Conservation (phyloP, 257 asterid species). For the Eustoma russellianum region DNA sequence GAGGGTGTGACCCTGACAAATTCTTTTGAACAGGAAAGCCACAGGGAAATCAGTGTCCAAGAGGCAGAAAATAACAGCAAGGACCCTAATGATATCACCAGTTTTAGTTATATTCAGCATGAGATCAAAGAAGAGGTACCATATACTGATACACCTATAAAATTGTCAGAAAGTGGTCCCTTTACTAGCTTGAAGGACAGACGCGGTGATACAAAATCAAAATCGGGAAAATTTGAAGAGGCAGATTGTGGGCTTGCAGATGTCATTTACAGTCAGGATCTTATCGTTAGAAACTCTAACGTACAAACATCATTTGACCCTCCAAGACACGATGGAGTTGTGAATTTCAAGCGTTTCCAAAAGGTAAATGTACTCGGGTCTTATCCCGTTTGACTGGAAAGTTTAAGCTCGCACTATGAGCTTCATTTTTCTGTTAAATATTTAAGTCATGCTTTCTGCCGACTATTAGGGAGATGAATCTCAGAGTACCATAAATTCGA, state of each 20-base stretch:
- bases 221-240: too few species aligned
- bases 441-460: neutral
- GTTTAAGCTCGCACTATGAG: neutral
- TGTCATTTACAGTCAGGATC: too few species aligned
- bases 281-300: too few species aligned
- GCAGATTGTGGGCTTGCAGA: too few species aligned
- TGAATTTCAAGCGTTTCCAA: conserved; percentile 60
- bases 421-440: neutral
- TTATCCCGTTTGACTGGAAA: neutral
- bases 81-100: conserved; percentile 14
- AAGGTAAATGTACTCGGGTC: conserved; percentile 40
- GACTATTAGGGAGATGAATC: too few species aligned
- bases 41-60: too few species aligned
- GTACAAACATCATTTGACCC: too few species aligned
- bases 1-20: too few species aligned
- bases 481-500: too few species aligned
- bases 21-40: too few species aligned
- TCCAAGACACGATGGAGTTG: conserved; percentile 23
- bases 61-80: conserved; percentile 26
- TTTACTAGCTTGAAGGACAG: too few species aligned
- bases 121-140: conserved; percentile 28
- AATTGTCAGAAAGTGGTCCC: conserved; percentile 13
- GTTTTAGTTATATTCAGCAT: conserved; percentile 14
- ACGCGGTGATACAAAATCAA: too few species aligned
- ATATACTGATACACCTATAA: conserved; percentile 21